Percentiles rank a stretch among this genome's conserved stretches.
Evolutionary conservation across 805 yeast genomes (phyloP).

Genomic region (Brettanomyces custersianus): DNA sequence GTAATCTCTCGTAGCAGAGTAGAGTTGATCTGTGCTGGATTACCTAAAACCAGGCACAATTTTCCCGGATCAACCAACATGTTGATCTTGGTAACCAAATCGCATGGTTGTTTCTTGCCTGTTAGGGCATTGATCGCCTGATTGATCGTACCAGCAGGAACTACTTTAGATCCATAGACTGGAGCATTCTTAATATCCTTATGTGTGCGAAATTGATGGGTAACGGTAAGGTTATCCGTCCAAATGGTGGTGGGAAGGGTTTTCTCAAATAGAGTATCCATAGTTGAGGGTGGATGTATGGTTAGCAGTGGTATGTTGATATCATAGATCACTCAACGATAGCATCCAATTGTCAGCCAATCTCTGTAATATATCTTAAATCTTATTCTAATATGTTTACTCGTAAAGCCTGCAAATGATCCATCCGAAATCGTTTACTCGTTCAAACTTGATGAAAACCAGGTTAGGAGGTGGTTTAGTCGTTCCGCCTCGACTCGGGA

Average conservation of each 20-base stretch:
- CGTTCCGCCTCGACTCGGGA: too few relatives aligned
- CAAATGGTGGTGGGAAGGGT: constrained; percentile 1
- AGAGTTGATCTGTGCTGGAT: constrained; percentile 1
- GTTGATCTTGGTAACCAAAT: not conserved
- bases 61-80: constrained; percentile 1
- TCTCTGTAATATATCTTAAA: not conserved
- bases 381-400: too few relatives aligned
- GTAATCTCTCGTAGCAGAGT: not conserved
- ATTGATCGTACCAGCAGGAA: not conserved
- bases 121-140: not conserved
- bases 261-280: constrained; percentile 1
- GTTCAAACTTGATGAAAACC: too few relatives aligned
- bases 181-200: not conserved
- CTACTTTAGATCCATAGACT: constrained; percentile 1
- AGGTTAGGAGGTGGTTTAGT: too few relatives aligned
- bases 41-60: constrained; percentile 1
- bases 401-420: too few relatives aligned
- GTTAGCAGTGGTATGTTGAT: too few relatives aligned
- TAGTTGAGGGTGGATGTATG: too few relatives aligned
- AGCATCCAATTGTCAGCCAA: not conserved
- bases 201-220: not conserved
- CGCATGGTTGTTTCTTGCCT: not conserved
- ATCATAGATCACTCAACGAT: not conserved
- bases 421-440: too few relatives aligned
- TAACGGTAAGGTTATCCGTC: not conserved